Base-by-base conservation (phyloP, 768 basidiomycete genomes). In the Psilocybe cubensis region DNA sequence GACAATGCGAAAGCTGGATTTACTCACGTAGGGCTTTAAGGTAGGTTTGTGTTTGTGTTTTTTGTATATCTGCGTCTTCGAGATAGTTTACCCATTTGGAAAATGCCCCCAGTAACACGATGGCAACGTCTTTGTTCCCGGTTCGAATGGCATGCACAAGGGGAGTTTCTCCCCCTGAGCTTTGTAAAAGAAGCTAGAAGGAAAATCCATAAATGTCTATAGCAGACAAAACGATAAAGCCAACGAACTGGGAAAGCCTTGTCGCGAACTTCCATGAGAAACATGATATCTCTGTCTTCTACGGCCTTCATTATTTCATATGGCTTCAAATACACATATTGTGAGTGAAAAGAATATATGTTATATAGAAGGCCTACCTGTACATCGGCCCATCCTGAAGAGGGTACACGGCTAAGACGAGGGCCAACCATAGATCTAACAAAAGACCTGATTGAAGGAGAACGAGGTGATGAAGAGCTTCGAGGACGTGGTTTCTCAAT, bases 71-170 rank as follows among this genome's bases (percentile, higher is more conserved):
- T 43, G 83, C 84, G 57, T 94, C 94, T 57, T 91, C 86, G 0
- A 97, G 79, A 65, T 91, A 81, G 69, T 98, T 98, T 53, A 98
- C 85, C 78, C 88, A 96, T 20, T 95, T 85, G 11, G 93, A 95
- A 67, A 97, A 87, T 11, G 96, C 94, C 11, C 96, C 96, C 12
- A 97, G 70, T 2, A 98, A 78, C 4, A 96, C 66, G 58, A 98
- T 92, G 3, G 93, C 90, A 8, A 98, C 84, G 50, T 97, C 94
- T 57, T 83, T 78, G 63, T 93, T 88, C 24, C 91, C 89, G 25
- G 91, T 87, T 21, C 89, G 80, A 81, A 96, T 93, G 0, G 94
- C 93, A 67, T 98, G 94, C 6, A 97, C 82, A 12, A 98, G 83
- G 6, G 96, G 95, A 1, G 94, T 94, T 21, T 87, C 86, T 38